phyloP scores from a whole-genome alignment of 2,329 filamentous ascomycete genomes.

The Sporothrix protearum region DNA sequence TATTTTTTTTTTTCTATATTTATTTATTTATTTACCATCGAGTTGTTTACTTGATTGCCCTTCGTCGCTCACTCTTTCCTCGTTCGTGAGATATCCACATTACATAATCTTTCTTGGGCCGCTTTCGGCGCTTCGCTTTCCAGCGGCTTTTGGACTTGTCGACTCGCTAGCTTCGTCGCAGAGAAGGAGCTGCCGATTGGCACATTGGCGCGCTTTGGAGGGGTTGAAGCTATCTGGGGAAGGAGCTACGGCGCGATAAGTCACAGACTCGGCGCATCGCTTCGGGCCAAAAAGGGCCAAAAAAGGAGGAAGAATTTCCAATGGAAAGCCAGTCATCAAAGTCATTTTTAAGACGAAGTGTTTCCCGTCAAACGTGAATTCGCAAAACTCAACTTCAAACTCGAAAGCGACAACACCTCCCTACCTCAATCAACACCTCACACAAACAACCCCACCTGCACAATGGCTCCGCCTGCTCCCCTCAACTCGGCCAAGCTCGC shows the following conservation, averaged over 20 bases:
- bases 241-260: slow-evolving; percentile 10
- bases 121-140: slow-evolving; percentile 13
- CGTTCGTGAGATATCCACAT: not conserved
- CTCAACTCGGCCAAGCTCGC: slow-evolving; percentile 37
- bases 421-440: not conserved
- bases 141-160: slow-evolving; percentile 4
- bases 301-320: not conserved
- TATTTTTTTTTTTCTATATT: not conserved
- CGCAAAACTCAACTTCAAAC: not conserved
- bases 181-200: slow-evolving; percentile 8
- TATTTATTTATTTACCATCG: not conserved
- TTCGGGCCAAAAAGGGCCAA: slow-evolving; percentile 2
- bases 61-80: not conserved
- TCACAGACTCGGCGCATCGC: not conserved
- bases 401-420: not conserved
- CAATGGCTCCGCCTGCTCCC: slow-evolving; percentile 25
- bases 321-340: slow-evolving; percentile 1
- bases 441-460: not conserved
- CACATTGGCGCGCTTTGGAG: not conserved
- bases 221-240: slow-evolving; percentile 12
- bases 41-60: not conserved
- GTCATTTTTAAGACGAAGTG: not conserved
- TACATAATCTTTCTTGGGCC: not conserved
- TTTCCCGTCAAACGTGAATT: not conserved
- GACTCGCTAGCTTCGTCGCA: slow-evolving; percentile 10